A percentile compares a stretch with the other conserved stretches of the same genome.
These are phyloP conservation scores for Dactylonectria estremocensis DNA, from an alignment of 2,329 filamentous ascomycete genomes.

Conservation along the genomic window DNA sequence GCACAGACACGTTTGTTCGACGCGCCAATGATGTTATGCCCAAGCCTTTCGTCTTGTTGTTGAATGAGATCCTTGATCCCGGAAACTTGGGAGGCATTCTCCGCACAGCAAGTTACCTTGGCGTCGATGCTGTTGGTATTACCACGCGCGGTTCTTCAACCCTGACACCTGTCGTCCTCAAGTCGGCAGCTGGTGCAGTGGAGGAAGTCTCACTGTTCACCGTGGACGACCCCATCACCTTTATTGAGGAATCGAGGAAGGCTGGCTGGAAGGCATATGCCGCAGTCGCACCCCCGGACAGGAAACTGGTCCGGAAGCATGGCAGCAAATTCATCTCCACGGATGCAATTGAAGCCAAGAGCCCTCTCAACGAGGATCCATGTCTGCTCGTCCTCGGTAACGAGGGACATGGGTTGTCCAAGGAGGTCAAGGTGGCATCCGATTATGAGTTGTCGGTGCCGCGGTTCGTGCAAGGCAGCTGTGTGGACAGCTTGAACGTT, in stretches of 20 bases:
- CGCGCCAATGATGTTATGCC: slow-evolving; percentile 53
- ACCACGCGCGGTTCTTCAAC: slow-evolving; percentile 81
- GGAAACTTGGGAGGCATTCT: slow-evolving; percentile 93
- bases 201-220: slow-evolving; percentile 84
- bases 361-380: slow-evolving; percentile 73
- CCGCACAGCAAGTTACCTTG: slow-evolving; percentile 91
- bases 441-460: slow-evolving; percentile 78
- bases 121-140: slow-evolving; percentile 85
- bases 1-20: slow-evolving; percentile 67
- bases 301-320: slow-evolving; percentile 53
- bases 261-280: slow-evolving; percentile 90
- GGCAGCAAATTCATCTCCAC: slow-evolving; percentile 64
- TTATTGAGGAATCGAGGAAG: slow-evolving; percentile 77
- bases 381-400: slow-evolving; percentile 87
- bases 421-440: slow-evolving; percentile 74
- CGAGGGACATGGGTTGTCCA: slow-evolving; percentile 82
- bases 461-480: slow-evolving; percentile 65
- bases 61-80: slow-evolving; percentile 86
- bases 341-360: slow-evolving; percentile 63
- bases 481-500: slow-evolving; percentile 93
- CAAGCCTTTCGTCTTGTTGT: slow-evolving; percentile 80
- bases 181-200: slow-evolving; percentile 89
- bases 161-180: slow-evolving; percentile 83
- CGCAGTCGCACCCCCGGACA: slow-evolving; percentile 69
- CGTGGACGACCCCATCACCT: slow-evolving; percentile 76